Percentiles rank a stretch among this genome's conserved stretches.
phyloP scores from a whole-genome alignment of 1,284 basidiomycete species.

The Wallemia mellicola region DNA sequence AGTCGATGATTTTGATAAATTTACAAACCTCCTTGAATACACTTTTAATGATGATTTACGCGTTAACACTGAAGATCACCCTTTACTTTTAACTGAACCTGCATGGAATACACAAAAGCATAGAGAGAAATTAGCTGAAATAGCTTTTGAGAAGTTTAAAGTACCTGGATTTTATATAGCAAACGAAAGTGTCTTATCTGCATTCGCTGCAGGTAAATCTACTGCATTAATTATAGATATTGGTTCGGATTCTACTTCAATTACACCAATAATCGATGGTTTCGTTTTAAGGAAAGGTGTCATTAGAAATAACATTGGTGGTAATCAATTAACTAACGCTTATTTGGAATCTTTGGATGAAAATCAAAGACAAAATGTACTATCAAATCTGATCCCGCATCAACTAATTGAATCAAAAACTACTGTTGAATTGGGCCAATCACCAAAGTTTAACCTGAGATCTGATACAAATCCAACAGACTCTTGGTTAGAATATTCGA shows the following conservation, averaged over 20 bases:
- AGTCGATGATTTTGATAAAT: constrained; percentile 53
- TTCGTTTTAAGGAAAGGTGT: constrained; percentile 84
- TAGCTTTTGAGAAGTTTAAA: constrained; percentile 86
- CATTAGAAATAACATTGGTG: constrained; percentile 5
- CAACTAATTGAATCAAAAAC: constrained; percentile 59
- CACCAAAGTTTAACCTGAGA: constrained; percentile 34
- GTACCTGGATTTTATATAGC: constrained; percentile 92
- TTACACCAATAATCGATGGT: constrained; percentile 86
- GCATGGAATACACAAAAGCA: constrained; percentile 80
- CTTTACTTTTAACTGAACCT: constrained; percentile 74
- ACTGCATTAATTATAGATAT: constrained; percentile 85
- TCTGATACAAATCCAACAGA: constrained; percentile 48
- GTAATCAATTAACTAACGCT: constrained; percentile 19
- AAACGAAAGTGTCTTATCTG: constrained; percentile 62
- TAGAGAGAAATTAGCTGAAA: constrained; percentile 72
- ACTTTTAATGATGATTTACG: constrained; percentile 42
- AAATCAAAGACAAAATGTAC: constrained; percentile 20
- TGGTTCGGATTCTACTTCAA: constrained; percentile 58
- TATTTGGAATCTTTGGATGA: constrained; percentile 28
- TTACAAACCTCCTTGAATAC: constrained; percentile 42
- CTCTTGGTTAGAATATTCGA: constrained; percentile 54
- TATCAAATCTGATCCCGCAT: constrained; percentile 30
- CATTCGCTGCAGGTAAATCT: constrained; percentile 85
- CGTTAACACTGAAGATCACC: constrained; percentile 50
- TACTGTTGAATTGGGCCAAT: constrained; percentile 28